These are phyloP conservation scores for Capsicum baccatum DNA, from an alignment of 257 asterid species.

Conservation along the genomic window DNA sequence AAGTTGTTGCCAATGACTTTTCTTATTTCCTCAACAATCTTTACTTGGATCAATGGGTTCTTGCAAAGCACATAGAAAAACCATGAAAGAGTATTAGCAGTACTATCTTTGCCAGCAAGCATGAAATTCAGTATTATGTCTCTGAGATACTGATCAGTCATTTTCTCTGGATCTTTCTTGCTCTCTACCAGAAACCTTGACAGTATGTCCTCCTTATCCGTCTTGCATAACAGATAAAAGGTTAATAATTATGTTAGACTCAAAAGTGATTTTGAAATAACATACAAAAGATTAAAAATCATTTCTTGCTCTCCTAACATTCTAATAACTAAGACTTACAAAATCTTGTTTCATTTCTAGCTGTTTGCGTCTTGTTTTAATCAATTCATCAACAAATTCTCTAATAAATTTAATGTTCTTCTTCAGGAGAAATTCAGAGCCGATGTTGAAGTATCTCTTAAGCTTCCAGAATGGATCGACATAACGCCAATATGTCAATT, in stretches of 20 bases:
- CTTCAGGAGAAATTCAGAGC: conserved; percentile 63
- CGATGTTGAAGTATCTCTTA: conserved; percentile 59
- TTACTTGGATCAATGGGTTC: conserved; percentile 64
- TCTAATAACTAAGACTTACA: conserved; percentile 39
- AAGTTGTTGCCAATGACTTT: conserved; percentile 27
- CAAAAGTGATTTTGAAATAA: neutral
- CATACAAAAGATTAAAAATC: neutral
- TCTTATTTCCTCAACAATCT: conserved; percentile 48
- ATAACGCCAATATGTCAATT: conserved; percentile 58
- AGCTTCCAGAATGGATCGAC: conserved; percentile 70
- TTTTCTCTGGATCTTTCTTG: conserved; percentile 60
- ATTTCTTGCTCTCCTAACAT: neutral
- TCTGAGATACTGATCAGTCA: conserved; percentile 63
- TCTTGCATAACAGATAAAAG: conserved; percentile 43
- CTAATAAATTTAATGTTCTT: conserved; percentile 56
- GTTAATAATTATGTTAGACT: neutral
- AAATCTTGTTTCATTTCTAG: conserved; percentile 40
- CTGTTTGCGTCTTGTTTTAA: conserved; percentile 55
- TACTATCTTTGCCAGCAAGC: conserved; percentile 76
- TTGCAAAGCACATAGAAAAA: conserved; percentile 66
- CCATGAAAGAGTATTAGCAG: conserved; percentile 82
- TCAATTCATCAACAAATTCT: conserved; percentile 59
- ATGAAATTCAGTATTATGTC: conserved; percentile 74
- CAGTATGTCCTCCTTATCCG: conserved; percentile 69
- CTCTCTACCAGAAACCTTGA: conserved; percentile 71